These are phyloP conservation scores for Fusarium pilosicola DNA, from an alignment of 2,329 filamentous ascomycete species.

Conservation along the genomic window DNA sequence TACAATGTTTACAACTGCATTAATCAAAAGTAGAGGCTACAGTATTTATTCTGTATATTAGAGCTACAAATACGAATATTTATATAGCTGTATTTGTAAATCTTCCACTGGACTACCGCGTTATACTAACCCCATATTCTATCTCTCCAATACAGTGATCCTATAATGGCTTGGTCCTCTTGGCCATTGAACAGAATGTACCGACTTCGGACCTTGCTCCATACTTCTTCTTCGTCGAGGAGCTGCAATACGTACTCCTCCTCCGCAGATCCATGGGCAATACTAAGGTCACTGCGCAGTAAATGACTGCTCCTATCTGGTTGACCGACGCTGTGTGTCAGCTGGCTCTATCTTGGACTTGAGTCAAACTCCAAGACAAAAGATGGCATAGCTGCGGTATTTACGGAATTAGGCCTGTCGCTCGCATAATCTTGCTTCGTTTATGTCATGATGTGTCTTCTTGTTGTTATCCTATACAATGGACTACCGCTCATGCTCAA, in stretches of 20 bases:
- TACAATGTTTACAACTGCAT: too few relatives aligned
- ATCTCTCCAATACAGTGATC: too few relatives aligned
- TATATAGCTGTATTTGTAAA: too few relatives aligned
- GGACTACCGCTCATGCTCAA: slow-evolving; percentile 19
- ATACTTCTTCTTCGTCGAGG: too few relatives aligned
- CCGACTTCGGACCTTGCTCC: too few relatives aligned
- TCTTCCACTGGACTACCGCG: rapidly evolving
- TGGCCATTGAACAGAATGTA: too few relatives aligned
- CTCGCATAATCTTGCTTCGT: slow-evolving; percentile 1
- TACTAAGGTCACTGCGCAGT: slow-evolving; percentile 49
- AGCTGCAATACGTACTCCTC: too few relatives aligned
- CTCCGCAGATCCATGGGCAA: slow-evolving; percentile 51
- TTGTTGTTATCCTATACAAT: slow-evolving; percentile 4
- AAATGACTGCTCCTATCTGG: slow-evolving; percentile 25
- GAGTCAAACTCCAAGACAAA: slow-evolving; percentile 2
- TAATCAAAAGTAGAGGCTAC: too few relatives aligned
- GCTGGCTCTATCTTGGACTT: slow-evolving; percentile 8
- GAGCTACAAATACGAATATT: too few relatives aligned
- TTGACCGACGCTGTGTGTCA: not conserved
- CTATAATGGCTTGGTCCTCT: too few relatives aligned
- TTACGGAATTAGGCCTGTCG: not conserved
- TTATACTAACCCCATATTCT: too few relatives aligned
- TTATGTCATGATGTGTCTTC: slow-evolving; percentile 29
- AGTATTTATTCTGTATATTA: too few relatives aligned
- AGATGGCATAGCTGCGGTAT: slow-evolving; percentile 6